A percentile compares a stretch with the other conserved stretches of the same genome.
Conservation (phyloP, 495 filamentous ascomycete genomes). For the Penicillium antarcticum region DNA sequence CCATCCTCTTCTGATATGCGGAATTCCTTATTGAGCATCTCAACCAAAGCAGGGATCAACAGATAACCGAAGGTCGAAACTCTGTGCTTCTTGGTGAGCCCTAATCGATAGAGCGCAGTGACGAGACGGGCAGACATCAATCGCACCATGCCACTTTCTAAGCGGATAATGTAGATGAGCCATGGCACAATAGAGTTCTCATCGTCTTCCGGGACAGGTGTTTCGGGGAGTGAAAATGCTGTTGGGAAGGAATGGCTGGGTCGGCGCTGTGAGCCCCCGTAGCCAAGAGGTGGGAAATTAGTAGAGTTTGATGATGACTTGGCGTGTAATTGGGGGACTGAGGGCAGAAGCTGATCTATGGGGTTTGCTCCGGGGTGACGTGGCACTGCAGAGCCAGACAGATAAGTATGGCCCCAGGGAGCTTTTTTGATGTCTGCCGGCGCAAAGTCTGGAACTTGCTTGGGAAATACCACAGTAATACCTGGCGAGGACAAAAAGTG, state of each 20-base stretch:
- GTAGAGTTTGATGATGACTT: conserved; percentile 30
- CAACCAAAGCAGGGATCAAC: conserved; percentile 68
- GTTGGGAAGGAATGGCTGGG: conserved; percentile 39
- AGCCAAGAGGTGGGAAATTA: conserved; percentile 59
- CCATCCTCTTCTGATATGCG: conserved; percentile 37
- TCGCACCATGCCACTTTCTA: conserved; percentile 58
- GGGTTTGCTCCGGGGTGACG: conserved; percentile 45
- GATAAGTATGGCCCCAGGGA: conserved; percentile 45
- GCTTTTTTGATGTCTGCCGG: conserved; percentile 43
- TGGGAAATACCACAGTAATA: conserved; percentile 69
- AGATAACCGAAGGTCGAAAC: conserved; percentile 61
- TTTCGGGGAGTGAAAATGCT: conserved; percentile 33
- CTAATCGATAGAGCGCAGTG: conserved; percentile 68
- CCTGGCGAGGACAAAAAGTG: conserved; percentile 75
- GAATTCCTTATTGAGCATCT: conserved; percentile 62
- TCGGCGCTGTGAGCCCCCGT: conserved; percentile 40
- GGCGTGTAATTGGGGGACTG: conserved; percentile 31
- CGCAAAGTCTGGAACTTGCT: conserved; percentile 39
- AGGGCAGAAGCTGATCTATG: conserved; percentile 60
- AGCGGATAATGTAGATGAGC: conserved; percentile 70
- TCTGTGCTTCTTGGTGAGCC: conserved; percentile 60
- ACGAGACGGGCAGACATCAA: conserved; percentile 79
- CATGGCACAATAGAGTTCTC: conserved; percentile 81
- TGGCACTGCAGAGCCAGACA: conserved; percentile 43
- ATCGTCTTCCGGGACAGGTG: conserved; percentile 52